phyloP scores from a whole-genome alignment of 768 basidiomycete species.

The Imleria badia region DNA sequence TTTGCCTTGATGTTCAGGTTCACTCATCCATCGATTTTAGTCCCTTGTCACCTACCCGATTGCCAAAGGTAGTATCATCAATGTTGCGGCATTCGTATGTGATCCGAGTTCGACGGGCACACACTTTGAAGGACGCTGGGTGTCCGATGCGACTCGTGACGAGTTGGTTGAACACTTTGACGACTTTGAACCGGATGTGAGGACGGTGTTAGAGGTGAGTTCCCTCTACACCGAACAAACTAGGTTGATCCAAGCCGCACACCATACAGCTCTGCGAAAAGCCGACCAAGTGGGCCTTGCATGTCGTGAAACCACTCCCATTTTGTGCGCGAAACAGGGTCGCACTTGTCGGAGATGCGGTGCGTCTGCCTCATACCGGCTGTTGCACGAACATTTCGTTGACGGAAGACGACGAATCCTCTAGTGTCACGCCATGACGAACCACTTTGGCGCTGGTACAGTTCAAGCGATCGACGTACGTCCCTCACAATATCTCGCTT shows the following conservation, averaged over 20 bases:
- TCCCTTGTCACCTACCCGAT: constrained; percentile 42
- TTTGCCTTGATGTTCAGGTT: neutral
- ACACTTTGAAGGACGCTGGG: constrained; percentile 33
- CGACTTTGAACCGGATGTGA: constrained; percentile 38
- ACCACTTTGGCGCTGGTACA: constrained; percentile 23
- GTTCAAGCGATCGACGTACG: constrained; percentile 29
- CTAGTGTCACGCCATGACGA: constrained; percentile 27
- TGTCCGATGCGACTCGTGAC: constrained; percentile 27
- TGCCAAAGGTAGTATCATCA: constrained; percentile 36
- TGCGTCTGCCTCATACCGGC: constrained; percentile 13
- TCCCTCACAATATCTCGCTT: neutral
- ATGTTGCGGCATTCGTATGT: constrained; percentile 34
- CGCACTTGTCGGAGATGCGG: constrained; percentile 52
- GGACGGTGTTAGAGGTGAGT: constrained; percentile 28
- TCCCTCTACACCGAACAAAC: neutral
- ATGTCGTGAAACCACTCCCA: constrained; percentile 41
- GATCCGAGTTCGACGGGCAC: constrained; percentile 32
- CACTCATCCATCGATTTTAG: constrained; percentile 23
- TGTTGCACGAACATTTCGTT: neutral
- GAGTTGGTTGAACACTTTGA: constrained; percentile 32
- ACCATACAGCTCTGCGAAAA: constrained; percentile 34
- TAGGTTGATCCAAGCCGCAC: neutral
- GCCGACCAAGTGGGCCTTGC: constrained; percentile 45
- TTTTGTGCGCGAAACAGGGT: constrained; percentile 42
- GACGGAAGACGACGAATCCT: neutral